phyloP scores from a whole-genome alignment of 2,329 filamentous ascomycete species.

The Atkinsonella texensis region DNA sequence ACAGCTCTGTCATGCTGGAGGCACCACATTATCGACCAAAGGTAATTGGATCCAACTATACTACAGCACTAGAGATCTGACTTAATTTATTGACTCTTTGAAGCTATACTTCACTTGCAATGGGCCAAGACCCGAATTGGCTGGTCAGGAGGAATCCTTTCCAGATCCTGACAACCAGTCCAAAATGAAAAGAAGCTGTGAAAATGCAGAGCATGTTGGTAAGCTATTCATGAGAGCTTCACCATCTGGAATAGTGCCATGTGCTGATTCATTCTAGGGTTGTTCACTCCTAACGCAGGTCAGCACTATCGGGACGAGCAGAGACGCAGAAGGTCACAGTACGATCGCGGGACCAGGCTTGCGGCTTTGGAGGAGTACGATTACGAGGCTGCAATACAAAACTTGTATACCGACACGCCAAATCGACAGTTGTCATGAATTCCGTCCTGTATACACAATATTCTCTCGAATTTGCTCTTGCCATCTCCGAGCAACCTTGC shows the following conservation, averaged over 20 bases:
- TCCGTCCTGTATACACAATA: not conserved
- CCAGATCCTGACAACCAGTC: constrained; percentile 71
- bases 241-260: not conserved
- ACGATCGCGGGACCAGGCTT: constrained; percentile 67
- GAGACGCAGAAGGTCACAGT: constrained; percentile 64
- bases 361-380: constrained; percentile 54
- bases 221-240: constrained; percentile 21
- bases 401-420: constrained; percentile 19
- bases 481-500: not conserved
- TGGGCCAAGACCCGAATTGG: constrained; percentile 34
- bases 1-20: constrained; percentile 92
- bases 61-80: not conserved
- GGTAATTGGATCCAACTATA: constrained; percentile 30
- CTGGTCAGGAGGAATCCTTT: constrained; percentile 64
- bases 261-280: constrained; percentile 32
- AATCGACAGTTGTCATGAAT: not conserved
- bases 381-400: constrained; percentile 32
- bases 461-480: not conserved
- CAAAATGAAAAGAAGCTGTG: constrained; percentile 77
- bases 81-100: not conserved
- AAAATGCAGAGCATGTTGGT: constrained; percentile 79
- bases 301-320: constrained; percentile 65
- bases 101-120: constrained; percentile 43
- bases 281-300: constrained; percentile 70
- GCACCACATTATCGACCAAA: constrained; percentile 72